Evolutionary conservation across 805 yeast species (phyloP).

Genomic region (Ogataea nakhonphanomensis): DNA sequence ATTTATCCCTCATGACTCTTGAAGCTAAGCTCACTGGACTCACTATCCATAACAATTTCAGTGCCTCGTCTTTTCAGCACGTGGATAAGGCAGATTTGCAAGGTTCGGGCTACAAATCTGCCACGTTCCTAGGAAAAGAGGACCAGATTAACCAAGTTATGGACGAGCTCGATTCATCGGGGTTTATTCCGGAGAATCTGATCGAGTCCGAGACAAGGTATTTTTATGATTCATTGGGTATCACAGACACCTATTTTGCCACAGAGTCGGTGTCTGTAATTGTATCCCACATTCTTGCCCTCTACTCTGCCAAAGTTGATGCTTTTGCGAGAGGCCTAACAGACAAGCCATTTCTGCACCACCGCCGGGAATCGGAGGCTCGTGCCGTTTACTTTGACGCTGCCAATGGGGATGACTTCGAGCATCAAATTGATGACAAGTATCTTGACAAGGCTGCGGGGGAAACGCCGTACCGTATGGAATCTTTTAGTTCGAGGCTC

Average conservation of each 20-base stretch:
- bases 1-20: slow-evolving; percentile 5
- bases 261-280: slow-evolving; percentile 78
- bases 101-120: slow-evolving; percentile 61
- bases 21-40: slow-evolving; percentile 18
- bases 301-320: slow-evolving; percentile 90
- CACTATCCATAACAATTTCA: slow-evolving; percentile 36
- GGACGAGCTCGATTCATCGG: slow-evolving; percentile 75
- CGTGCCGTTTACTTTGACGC: slow-evolving; percentile 93
- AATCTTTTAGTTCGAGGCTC: slow-evolving; percentile 70
- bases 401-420: slow-evolving; percentile 48
- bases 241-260: slow-evolving; percentile 89
- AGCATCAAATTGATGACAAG: slow-evolving; percentile 73
- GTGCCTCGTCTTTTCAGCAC: slow-evolving; percentile 33
- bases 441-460: slow-evolving; percentile 57
- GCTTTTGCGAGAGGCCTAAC: slow-evolving; percentile 65
- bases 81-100: slow-evolving; percentile 30
- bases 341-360: slow-evolving; percentile 61
- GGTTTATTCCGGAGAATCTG: slow-evolving; percentile 83
- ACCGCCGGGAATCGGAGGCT: slow-evolving; percentile 73
- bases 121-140: slow-evolving; percentile 76
- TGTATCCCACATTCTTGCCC: slow-evolving; percentile 78
- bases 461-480: slow-evolving; percentile 58
- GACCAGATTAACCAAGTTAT: slow-evolving; percentile 78
- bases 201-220: slow-evolving; percentile 85
- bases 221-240: slow-evolving; percentile 85